These are phyloP conservation scores for Ustilago vetiveriae DNA, from an alignment of 1,284 basidiomycete species.

Conservation along the genomic window DNA sequence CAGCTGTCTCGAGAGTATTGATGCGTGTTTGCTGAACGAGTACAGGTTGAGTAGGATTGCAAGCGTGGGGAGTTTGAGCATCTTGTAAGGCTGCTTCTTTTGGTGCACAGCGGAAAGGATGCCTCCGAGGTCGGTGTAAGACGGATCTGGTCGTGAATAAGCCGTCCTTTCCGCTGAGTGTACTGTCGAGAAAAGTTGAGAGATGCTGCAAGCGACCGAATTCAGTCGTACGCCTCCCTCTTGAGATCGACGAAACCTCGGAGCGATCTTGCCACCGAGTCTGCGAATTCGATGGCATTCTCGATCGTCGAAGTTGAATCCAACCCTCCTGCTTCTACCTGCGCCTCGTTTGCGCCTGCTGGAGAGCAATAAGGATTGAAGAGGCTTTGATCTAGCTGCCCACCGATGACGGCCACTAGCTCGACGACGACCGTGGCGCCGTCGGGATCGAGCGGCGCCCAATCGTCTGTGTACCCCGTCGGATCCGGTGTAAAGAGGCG, in stretches of 20 bases:
- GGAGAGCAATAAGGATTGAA: constrained; percentile 26
- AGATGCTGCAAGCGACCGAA: background rate
- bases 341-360: background rate
- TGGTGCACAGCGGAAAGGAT: no score
- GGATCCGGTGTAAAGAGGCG: constrained; percentile 45
- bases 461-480: constrained; percentile 31
- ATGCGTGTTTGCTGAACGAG: no score
- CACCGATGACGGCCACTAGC: constrained; percentile 22
- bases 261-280: constrained; percentile 21
- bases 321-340: constrained; percentile 6
- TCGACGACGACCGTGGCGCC: constrained; percentile 38
- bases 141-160: no score
- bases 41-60: no score
- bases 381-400: constrained; percentile 30
- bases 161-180: no score
- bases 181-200: no score
- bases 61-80: no score
- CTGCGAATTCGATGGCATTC: constrained; percentile 28
- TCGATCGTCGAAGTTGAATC: constrained; percentile 36
- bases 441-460: constrained; percentile 33
- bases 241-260: constrained; percentile 37
- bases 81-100: no score
- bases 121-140: no score
- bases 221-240: constrained; percentile 28
- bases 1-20: no score